Conservation (phyloP, 176 grass and related monocot species). For the Bonia amplexicaulis region DNA sequence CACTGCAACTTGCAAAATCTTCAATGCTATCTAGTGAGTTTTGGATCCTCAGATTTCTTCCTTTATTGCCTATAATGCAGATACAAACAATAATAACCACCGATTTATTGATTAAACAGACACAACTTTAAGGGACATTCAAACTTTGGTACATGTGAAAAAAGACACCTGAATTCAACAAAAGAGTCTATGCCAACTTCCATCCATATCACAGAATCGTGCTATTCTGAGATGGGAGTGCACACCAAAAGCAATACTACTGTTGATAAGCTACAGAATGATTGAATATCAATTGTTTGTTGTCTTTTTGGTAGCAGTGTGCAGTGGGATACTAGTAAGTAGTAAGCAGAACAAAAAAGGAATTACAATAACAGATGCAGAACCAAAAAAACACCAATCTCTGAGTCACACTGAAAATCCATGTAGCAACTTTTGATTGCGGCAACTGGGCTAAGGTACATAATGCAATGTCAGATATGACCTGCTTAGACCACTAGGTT, state of each 20-base stretch:
- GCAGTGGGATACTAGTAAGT: not conserved
- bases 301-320: not conserved
- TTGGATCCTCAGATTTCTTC: not conserved
- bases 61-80: not conserved
- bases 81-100: not conserved
- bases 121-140: not conserved
- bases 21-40: not conserved
- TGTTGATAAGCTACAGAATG: not conserved
- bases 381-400: not conserved
- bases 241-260: not conserved
- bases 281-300: not conserved
- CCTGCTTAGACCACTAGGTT: not conserved
- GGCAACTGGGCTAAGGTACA: not conserved
- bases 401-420: not conserved
- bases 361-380: not conserved
- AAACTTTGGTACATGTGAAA: not conserved
- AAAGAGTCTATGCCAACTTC: not conserved
- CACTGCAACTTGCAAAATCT: not conserved
- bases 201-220: not conserved
- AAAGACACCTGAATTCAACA: not conserved
- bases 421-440: not conserved
- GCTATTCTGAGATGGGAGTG: not conserved
- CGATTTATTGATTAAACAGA: not conserved
- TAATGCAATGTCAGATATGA: not conserved
- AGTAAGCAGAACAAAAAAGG: constrained; percentile 7